Evolutionary conservation across 108 stramenopile genomes (phyloP), one percentile per base, ranked within the genome.

Genomic region (Pelagomonas calceolata): DNA sequence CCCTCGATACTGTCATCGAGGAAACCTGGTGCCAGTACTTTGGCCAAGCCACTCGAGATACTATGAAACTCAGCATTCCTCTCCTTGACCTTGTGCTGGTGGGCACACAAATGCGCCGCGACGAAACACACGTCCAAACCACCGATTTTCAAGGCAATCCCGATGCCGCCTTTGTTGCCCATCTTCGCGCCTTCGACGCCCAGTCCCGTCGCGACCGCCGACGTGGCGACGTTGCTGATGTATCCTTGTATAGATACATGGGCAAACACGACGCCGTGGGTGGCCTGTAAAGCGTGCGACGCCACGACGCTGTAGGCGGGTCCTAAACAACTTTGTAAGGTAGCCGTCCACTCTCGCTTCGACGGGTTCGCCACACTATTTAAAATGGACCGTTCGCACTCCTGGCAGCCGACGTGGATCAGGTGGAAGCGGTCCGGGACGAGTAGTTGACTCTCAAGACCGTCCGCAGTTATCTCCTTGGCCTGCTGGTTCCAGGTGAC

Each of bases 241-340:
- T 75, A 32, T 12, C 9, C 9, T 12, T 12, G 39, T 12, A 12
- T 12, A 36, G 63, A 46, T 35, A 34, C 21, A 65, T 79, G 78
- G 46, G 34, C 51, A 29, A 75, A 73, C 26, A 68, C 29, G 43
- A 75, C 65, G 26, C 36, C 17, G 68, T 79, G 82, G 16, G 74
- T 81, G 0, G 82, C 80, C 65, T 84, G 85, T n/a, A 86, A 79
- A 12, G 85, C 81, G 66, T 86, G 85, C 32, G 80, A 74, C n/a
- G 81, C 70, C 39, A 86, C 30, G 10, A 67, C 65, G 30, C 70
- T 43, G 73, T 84, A 86, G 46, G 79, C 72, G 36, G 33, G 36
- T 0, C 85, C 85, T 26, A 84, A 34, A 0, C 71, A 76, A 34
- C 29, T 77, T 12, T 37, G 36, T 3, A 86, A 39, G 3, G 65